Evolutionary conservation across 2,329 filamentous ascomycete genomes (phyloP).

Genomic region (Beauveria caledonica): DNA sequence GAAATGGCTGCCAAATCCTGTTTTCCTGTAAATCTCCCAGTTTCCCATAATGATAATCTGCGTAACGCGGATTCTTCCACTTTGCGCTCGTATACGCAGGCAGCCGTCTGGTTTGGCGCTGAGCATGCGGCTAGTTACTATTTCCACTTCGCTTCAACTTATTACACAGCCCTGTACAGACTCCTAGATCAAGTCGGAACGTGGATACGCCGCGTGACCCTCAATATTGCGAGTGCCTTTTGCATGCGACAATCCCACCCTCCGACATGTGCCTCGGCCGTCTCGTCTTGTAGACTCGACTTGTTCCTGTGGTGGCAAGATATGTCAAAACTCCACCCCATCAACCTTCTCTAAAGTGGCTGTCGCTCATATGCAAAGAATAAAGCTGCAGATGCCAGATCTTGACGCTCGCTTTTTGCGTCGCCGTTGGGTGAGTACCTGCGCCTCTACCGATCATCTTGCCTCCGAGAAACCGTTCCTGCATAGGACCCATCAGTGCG

Average conservation of each 20-base stretch:
- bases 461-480: neutral
- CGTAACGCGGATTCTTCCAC: too few relatives aligned
- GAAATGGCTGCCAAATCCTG: neutral
- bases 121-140: neutral
- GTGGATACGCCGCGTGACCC: neutral
- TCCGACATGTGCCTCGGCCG: neutral
- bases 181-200: neutral
- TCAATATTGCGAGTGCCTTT: neutral
- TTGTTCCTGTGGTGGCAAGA: neutral
- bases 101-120: too few relatives aligned
- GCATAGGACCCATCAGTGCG: neutral
- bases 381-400: neutral
- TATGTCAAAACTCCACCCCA: neutral
- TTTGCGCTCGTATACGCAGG: neutral
- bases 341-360: neutral
- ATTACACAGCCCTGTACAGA: neutral
- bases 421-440: neutral
- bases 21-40: neutral
- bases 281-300: too few relatives aligned
- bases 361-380: neutral
- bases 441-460: neutral
- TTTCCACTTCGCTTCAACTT: neutral
- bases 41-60: too few relatives aligned
- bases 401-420: neutral
- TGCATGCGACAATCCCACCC: conserved; percentile 1